phyloP scores from a whole-genome alignment of 177 flowering plant species.

The Vitis hybrid region DNA sequence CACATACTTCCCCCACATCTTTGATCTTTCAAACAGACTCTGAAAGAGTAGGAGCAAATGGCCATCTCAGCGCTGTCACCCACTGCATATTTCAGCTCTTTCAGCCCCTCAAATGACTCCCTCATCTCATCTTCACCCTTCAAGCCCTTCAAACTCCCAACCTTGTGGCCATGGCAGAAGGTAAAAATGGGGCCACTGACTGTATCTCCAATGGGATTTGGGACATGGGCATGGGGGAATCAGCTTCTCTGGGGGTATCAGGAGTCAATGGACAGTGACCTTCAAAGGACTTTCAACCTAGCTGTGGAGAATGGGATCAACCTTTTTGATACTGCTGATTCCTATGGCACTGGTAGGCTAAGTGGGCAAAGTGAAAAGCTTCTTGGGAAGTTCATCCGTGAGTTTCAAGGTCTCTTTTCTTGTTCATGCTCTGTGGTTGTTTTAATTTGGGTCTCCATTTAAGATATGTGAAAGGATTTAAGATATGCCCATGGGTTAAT shows the following conservation, averaged over 20 bases:
- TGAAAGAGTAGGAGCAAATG: conserved; percentile 13
- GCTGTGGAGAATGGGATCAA: conserved; percentile 83
- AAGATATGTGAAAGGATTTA: too few species aligned
- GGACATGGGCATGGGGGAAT: conserved; percentile 99
- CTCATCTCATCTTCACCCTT: conserved; percentile 30
- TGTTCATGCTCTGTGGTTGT: background rate
- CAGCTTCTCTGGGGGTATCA: conserved; percentile 95
- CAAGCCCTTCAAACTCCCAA: conserved; percentile 56
- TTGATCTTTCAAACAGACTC: background rate
- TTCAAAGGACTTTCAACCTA: conserved; percentile 71
- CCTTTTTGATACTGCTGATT: conserved; percentile 93
- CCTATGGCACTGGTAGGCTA: conserved; percentile 87
- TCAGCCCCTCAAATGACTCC: conserved; percentile 27
- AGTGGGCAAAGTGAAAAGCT: conserved; percentile 92
- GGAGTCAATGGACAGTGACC: conserved; percentile 76
- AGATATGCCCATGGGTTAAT: background rate
- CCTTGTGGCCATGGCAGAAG: conserved; percentile 92
- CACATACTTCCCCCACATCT: background rate
- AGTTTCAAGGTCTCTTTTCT: conserved; percentile 46
- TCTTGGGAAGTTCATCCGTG: conserved; percentile 85
- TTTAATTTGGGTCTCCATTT: too few species aligned
- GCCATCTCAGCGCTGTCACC: conserved; percentile 25
- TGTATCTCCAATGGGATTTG: conserved; percentile 97
- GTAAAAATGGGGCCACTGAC: conserved; percentile 64
- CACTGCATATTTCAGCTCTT: conserved; percentile 18